These are phyloP conservation scores for Mortierella sp. DNA, from an alignment of 371 early-diverging fungal genomes.

Conservation along the genomic window DNA sequence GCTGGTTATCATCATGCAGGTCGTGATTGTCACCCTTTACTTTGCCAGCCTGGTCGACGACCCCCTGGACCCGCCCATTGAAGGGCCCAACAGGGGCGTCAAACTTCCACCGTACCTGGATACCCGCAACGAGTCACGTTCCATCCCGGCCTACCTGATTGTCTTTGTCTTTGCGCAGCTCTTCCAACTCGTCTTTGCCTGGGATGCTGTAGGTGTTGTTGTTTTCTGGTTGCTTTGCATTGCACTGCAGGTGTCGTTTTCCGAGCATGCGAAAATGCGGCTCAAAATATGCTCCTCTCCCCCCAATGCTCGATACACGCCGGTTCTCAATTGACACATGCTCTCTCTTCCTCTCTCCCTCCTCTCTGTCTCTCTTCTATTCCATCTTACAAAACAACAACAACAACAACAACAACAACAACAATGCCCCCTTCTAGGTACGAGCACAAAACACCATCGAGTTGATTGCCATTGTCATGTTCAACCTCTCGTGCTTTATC, in stretches of 20 bases:
- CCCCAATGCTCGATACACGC: background rate
- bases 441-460: constrained; percentile 90
- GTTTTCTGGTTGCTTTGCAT: too few species aligned
- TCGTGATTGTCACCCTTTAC: constrained; percentile 72
- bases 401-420: too few species aligned
- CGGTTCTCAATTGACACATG: constrained; percentile 6
- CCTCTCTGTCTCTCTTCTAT: constrained; percentile 61
- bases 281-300: background rate
- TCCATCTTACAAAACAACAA: constrained; percentile 46
- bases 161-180: constrained; percentile 84
- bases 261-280: background rate
- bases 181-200: constrained; percentile 77
- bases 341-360: background rate
- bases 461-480: constrained; percentile 84
- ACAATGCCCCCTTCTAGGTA: constrained; percentile 61
- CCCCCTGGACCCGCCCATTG: background rate
- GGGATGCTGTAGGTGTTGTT: constrained; percentile 79
- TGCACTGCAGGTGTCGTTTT: background rate
- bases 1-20: constrained; percentile 78
- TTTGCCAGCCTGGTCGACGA: constrained; percentile 43
- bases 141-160: constrained; percentile 80
- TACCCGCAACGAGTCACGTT: constrained; percentile 30
- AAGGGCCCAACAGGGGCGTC: constrained; percentile 31
- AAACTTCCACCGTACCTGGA: constrained; percentile 32
- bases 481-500: constrained; percentile 83